Percentiles rank a stretch among this genome's conserved stretches.
Evolutionary conservation across 1,284 basidiomycete species (phyloP).

Genomic region (Apiotrichum gamsii): DNA sequence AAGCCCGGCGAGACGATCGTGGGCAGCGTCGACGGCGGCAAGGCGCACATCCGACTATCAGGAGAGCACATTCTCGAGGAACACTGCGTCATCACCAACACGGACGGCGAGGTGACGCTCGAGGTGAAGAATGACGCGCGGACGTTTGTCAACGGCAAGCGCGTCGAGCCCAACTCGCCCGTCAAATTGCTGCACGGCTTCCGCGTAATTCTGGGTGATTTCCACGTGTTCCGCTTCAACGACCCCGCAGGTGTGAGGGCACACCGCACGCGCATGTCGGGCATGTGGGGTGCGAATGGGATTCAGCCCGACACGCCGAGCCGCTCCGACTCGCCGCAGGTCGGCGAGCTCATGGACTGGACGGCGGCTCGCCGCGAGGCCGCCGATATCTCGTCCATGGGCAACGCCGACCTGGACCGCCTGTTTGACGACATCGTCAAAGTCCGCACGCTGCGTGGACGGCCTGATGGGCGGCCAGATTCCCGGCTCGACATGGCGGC

Average conservation of each 20-base stretch:
- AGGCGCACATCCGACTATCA: conserved; percentile 85
- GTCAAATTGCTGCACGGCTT: conserved; percentile 65
- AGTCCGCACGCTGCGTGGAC: conserved; percentile 77
- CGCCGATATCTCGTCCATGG: conserved; percentile 79
- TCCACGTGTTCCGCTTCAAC: conserved; percentile 97
- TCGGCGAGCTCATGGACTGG: conserved; percentile 77
- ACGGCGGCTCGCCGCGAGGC: conserved; percentile 87
- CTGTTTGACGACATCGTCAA: conserved; percentile 72
- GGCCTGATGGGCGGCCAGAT: conserved; percentile 43
- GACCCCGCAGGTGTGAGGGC: conserved; percentile 84
- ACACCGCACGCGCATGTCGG: conserved; percentile 44
- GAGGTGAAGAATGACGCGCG: conserved; percentile 70
- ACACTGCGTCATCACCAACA: conserved; percentile 86
- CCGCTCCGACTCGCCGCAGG: conserved; percentile 54
- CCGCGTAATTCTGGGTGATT: conserved; percentile 92
- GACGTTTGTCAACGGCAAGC: conserved; percentile 50
- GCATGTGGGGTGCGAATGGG: conserved; percentile 10
- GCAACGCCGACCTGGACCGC: conserved; percentile 87
- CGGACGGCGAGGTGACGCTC: conserved; percentile 75
- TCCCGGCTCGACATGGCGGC: conserved; percentile 33
- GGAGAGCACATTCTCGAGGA: conserved; percentile 86
- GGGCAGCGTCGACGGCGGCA: conserved; percentile 71
- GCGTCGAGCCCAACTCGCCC: conserved; percentile 11
- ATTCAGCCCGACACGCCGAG: conserved; percentile 23
- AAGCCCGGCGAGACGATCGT: conserved; percentile 81